Evolutionary conservation across 2,329 filamentous ascomycete genomes (phyloP).

Genomic region (Sporothrix humicola): DNA sequence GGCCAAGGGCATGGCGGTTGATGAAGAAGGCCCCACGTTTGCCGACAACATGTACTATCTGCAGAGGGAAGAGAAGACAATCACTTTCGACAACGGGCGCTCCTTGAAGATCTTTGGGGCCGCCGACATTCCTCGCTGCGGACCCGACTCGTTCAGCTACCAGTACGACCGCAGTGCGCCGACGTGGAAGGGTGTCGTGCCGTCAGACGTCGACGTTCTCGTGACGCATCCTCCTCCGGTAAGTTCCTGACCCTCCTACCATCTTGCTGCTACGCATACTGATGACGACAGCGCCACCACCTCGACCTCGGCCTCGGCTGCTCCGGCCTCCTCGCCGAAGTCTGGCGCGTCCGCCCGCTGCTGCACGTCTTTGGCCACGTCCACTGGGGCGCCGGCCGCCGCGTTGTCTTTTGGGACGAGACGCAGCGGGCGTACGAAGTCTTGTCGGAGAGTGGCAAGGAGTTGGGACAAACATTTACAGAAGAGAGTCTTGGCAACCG

Average conservation of each 20-base stretch:
- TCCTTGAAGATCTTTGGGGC: slow-evolving; percentile 77
- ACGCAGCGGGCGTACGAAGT: slow-evolving; percentile 73
- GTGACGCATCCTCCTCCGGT: slow-evolving; percentile 81
- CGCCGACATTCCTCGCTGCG: slow-evolving; percentile 77
- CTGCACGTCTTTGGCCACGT: slow-evolving; percentile 87
- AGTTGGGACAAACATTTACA: not conserved
- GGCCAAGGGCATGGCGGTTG: slow-evolving; percentile 60
- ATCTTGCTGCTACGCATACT: not conserved
- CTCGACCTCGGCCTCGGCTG: slow-evolving; percentile 73
- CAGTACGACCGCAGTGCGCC: slow-evolving; percentile 71
- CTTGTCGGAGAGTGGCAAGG: slow-evolving; percentile 51
- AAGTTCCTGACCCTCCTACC: slow-evolving; percentile 38
- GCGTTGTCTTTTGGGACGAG: slow-evolving; percentile 75
- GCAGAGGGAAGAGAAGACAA: slow-evolving; percentile 68
- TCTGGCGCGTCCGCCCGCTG: slow-evolving; percentile 74
- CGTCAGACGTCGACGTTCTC: slow-evolving; percentile 74
- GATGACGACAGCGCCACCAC: slow-evolving; percentile 62
- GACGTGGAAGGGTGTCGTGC: slow-evolving; percentile 75
- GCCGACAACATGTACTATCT: slow-evolving; percentile 72
- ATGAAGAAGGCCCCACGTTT: slow-evolving; percentile 61
- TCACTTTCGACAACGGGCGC: slow-evolving; percentile 64
- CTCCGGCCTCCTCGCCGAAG: slow-evolving; percentile 70
- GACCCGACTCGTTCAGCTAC: slow-evolving; percentile 72
- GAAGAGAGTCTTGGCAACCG: slow-evolving; percentile 46
- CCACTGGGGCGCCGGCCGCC: slow-evolving; percentile 74